phyloP scores from a whole-genome alignment of 176 grass and related monocot genomes.

The Oryza glumipatula region DNA sequence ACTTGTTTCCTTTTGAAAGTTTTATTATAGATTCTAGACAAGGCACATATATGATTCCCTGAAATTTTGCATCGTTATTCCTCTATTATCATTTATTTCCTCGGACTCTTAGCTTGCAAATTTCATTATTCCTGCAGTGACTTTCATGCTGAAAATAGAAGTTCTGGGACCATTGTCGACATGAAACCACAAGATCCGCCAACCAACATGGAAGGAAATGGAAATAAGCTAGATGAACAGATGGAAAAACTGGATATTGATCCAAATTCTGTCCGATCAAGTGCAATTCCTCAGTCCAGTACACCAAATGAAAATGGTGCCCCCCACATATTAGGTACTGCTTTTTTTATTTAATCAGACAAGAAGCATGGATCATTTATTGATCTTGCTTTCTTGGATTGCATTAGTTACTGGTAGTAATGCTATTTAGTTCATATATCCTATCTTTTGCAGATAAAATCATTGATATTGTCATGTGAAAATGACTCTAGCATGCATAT shows the following conservation, averaged over 20 bases:
- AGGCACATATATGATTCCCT: too few species aligned
- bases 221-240: background rate
- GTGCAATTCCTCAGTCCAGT: background rate
- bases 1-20: too few species aligned
- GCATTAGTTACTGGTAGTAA: background rate
- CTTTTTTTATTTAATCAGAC: constrained; percentile 12
- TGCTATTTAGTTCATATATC: constrained; percentile 1
- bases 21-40: too few species aligned
- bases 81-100: background rate
- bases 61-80: too few species aligned
- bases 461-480: background rate
- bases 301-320: background rate
- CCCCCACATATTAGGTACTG: background rate
- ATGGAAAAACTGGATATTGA: constrained; percentile 3
- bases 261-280: background rate
- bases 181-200: background rate
- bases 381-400: too few species aligned
- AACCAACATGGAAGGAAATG: background rate
- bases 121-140: constrained; percentile 17
- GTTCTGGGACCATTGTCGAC: background rate
- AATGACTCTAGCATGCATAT: constrained; percentile 9
- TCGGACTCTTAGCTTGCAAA: background rate
- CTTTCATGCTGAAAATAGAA: constrained; percentile 12
- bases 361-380: background rate
- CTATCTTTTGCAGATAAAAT: constrained; percentile 7